Percentiles rank a stretch among this genome's conserved stretches.
Conservation (phyloP, 1,284 basidiomycete genomes). For the Microbotryum violaceum region DNA sequence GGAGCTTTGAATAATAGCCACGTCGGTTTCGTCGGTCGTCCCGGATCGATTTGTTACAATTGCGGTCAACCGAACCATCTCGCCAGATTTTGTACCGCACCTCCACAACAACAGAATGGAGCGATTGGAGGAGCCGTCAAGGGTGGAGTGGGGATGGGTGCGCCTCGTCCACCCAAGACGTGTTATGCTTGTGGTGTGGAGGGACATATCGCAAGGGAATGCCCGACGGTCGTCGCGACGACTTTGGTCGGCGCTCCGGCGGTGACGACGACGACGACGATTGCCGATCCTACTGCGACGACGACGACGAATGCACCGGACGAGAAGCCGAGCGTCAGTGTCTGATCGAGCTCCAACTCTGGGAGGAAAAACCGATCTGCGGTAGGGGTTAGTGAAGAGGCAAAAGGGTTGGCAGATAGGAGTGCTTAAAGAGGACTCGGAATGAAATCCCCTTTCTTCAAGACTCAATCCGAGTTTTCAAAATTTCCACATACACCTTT, state of each 20-base stretch:
- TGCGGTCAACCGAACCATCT: constrained; percentile 74
- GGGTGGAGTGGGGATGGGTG: constrained; percentile 24
- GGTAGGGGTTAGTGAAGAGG: too few relatives aligned
- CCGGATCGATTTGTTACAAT: constrained; percentile 63
- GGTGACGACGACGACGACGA: too few relatives aligned
- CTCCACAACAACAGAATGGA: constrained; percentile 55
- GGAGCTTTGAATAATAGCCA: not conserved
- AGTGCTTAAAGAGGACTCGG: too few relatives aligned
- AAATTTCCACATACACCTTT: too few relatives aligned
- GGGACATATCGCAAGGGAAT: constrained; percentile 54
- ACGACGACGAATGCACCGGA: not conserved
- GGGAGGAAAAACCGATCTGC: too few relatives aligned
- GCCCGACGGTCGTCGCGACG: not conserved
- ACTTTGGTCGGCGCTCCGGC: too few relatives aligned
- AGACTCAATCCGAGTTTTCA: too few relatives aligned
- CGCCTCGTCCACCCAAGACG: constrained; percentile 59
- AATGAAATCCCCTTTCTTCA: too few relatives aligned
- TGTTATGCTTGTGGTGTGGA: constrained; percentile 76
- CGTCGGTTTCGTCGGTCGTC: constrained; percentile 41
- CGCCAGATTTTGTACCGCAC: constrained; percentile 71
- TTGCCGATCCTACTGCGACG: too few relatives aligned
- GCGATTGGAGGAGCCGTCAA: constrained; percentile 19
- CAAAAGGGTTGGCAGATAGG: too few relatives aligned
- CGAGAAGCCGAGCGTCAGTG: not conserved
- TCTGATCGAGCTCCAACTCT: too few relatives aligned